phyloP scores from a whole-genome alignment of 164 flowering plant species.

The Aristolochia californica region DNA sequence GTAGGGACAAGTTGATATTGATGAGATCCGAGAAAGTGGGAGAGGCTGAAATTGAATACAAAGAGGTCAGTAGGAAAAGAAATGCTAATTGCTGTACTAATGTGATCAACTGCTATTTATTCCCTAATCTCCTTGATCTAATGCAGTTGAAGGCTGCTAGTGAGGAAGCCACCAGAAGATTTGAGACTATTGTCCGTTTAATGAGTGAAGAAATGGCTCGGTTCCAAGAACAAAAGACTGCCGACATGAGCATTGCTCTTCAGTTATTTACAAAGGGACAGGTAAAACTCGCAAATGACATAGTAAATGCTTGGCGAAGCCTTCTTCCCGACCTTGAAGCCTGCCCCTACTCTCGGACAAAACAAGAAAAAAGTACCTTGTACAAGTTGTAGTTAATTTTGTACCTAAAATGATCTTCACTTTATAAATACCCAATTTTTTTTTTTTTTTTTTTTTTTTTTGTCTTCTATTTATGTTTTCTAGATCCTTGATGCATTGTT shows the following conservation, averaged over 20 bases:
- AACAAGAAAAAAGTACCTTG: not conserved
- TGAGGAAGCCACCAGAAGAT: constrained; percentile 71
- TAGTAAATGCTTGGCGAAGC: constrained; percentile 88
- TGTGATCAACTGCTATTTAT: not conserved
- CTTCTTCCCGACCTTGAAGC: constrained; percentile 84
- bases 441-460: too few relatives aligned
- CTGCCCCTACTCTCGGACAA: constrained; percentile 27
- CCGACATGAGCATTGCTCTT: constrained; percentile 75
- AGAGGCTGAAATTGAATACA: constrained; percentile 52
- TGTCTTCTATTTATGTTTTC: too few relatives aligned
- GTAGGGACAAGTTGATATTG: constrained; percentile 80
- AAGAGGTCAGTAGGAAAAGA: constrained; percentile 33
- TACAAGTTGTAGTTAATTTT: not conserved
- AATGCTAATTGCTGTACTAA: too few relatives aligned
- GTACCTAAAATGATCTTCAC: not conserved
- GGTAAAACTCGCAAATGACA: constrained; percentile 63
- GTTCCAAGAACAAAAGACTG: constrained; percentile 83
- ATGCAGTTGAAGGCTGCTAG: constrained; percentile 66
- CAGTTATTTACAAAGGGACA: constrained; percentile 84
- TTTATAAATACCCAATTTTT: too few relatives aligned
- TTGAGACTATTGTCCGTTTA: constrained; percentile 54
- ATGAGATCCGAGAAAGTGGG: constrained; percentile 64
- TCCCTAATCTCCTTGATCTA: not conserved
- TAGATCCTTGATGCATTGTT: too few relatives aligned
- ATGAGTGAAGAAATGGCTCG: constrained; percentile 81